A percentile compares a stretch with the other conserved stretches of the same genome.
Evolutionary conservation across 139 green algal genomes (phyloP).

Genomic region (Coelastrella sp.): DNA sequence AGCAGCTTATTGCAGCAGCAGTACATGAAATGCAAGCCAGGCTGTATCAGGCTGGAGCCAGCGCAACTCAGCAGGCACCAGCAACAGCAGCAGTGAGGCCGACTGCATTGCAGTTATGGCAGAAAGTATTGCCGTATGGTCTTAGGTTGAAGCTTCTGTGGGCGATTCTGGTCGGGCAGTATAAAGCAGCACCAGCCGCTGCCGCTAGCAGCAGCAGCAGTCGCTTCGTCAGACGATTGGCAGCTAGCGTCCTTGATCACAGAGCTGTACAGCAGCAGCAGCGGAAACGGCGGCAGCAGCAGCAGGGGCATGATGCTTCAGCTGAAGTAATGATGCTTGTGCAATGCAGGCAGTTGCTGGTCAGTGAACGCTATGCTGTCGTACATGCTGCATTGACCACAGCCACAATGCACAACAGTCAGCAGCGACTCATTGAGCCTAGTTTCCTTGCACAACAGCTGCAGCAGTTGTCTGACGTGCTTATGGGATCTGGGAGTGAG

Average conservation of each 20-base stretch:
- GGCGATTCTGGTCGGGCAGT: not conserved
- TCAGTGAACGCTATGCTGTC: not conserved
- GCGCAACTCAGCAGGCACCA: too few relatives aligned
- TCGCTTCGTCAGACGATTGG: not conserved
- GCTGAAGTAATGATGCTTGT: not conserved
- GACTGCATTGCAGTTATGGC: not conserved
- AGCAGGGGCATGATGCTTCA: too few relatives aligned
- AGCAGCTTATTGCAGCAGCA: slow-evolving; percentile 23
- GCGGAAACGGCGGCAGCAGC: slow-evolving; percentile 23
- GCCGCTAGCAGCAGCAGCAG: not conserved
- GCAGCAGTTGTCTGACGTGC: not conserved
- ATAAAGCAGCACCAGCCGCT: not conserved
- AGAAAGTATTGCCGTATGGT: not conserved
- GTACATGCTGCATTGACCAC: not conserved
- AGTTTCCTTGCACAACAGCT: not conserved
- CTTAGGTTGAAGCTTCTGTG: not conserved
- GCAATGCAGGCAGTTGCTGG: not conserved
- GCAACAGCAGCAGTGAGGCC: not conserved
- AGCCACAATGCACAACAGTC: too few relatives aligned
- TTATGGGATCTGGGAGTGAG: not conserved
- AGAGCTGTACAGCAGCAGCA: not conserved
- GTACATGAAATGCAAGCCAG: too few relatives aligned
- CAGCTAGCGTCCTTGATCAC: not conserved
- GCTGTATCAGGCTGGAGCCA: too few relatives aligned
- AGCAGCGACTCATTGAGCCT: not conserved